phyloP scores from a whole-genome alignment of 768 basidiomycete species.

The Tulasnella sp. region DNA sequence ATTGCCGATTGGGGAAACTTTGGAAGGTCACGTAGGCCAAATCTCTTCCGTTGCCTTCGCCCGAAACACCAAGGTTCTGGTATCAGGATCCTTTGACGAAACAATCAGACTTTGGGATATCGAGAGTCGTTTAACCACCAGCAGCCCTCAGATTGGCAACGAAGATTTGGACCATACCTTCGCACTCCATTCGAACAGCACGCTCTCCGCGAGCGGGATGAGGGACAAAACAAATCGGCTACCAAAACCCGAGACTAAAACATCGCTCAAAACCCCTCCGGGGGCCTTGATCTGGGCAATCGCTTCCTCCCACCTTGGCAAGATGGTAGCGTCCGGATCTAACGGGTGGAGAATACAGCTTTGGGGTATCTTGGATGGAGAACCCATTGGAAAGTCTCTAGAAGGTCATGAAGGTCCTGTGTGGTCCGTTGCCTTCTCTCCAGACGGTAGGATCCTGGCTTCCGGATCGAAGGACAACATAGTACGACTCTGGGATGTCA shows the following conservation, averaged over 20 bases:
- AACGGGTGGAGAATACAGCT: too few relatives aligned
- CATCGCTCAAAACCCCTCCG: too few relatives aligned
- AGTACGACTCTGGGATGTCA: background rate
- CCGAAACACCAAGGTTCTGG: background rate
- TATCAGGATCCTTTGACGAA: constrained; percentile 8
- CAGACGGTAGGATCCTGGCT: background rate
- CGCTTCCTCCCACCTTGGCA: too few relatives aligned
- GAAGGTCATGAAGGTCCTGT: background rate
- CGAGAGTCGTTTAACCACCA: background rate
- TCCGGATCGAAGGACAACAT: background rate
- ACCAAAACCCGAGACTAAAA: too few relatives aligned
- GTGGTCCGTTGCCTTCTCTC: constrained; percentile 19
- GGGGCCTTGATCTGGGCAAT: too few relatives aligned
- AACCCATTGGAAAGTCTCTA: background rate
- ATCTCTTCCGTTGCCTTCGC: background rate
- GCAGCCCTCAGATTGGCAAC: too few relatives aligned
- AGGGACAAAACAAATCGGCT: too few relatives aligned
- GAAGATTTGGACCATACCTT: too few relatives aligned
- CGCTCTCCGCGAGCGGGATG: too few relatives aligned
- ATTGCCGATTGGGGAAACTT: background rate
- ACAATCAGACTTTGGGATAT: constrained; percentile 21
- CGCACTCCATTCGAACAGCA: too few relatives aligned
- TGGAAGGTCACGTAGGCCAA: background rate
- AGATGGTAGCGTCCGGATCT: too few relatives aligned
- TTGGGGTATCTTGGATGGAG: background rate